Evolutionary conservation across 768 basidiomycete species (phyloP), one percentile per base, ranked within the genome.

Genomic region (Trametes gibbosa): DNA sequence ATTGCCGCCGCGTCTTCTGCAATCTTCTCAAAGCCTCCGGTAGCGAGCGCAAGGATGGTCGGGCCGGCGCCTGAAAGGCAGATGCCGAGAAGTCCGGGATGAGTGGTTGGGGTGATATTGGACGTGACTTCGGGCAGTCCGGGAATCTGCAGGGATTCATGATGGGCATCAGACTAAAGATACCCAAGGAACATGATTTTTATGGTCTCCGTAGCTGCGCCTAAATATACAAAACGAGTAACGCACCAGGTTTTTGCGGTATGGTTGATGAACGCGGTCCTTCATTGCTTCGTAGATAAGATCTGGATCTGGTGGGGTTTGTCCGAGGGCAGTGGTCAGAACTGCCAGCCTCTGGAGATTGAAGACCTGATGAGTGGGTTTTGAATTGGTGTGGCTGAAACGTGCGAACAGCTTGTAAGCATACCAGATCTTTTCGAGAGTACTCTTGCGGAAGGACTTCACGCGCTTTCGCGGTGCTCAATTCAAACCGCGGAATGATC

Each of bases 281-380:
- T 98, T 96, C 97, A 98, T 98, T 1, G 96, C 96, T 70, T 98
- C 96, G 73, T 96, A 98, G 58, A 98, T 98, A n/a, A 99, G 84
- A 21, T 87, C 90, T 0, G 97, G 86, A 70, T 99, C 93, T 1
- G 95, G 95, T 1, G 97, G 96, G 12, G 87, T 84, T 68, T 89
- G 87, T 3, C 85, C 89, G 12, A 99, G 82, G 0, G 97, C 95
- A 2, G 95, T 96, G 1, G 96, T 98, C 54, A 99, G 80, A 27
- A 99, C 97, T 0, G 96, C 97, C 14, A 99, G 77, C 21, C 97
- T 85, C 73, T 99, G 97, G 53, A 99, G 79, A 72, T 99, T 99
- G 79, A 98, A 99, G 14, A 99, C 89, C 97, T 99, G 37, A 10
- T n/a, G 10, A 5, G 66, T 29, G 4, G 56, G 53, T 53, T 41